Evolutionary conservation across 257 asterid species (phyloP).

Genomic region (Euphrasia confusa): DNA sequence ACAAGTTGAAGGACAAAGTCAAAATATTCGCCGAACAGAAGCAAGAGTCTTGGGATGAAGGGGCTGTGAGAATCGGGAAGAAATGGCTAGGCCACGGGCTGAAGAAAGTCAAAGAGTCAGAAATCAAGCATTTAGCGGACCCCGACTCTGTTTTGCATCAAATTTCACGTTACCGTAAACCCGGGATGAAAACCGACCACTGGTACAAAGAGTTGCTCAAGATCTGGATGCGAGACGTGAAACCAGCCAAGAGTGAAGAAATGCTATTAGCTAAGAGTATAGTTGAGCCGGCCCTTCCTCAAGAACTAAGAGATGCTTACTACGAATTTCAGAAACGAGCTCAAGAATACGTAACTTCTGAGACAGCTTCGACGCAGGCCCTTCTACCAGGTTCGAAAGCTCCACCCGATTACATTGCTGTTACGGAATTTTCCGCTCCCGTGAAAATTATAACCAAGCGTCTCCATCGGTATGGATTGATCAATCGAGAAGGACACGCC

Average conservation of each 20-base stretch:
- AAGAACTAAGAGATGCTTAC: constrained; percentile 61
- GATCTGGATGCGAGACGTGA: constrained; percentile 70
- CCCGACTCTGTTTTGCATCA: constrained; percentile 47
- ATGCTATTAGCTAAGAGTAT: constrained; percentile 48
- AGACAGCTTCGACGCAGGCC: constrained; percentile 68
- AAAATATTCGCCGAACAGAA: constrained; percentile 60
- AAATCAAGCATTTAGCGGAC: constrained; percentile 68
- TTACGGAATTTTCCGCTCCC: constrained; percentile 61
- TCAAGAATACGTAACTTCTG: constrained; percentile 57
- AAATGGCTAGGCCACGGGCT: constrained; percentile 88
- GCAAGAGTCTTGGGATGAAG: constrained; percentile 72
- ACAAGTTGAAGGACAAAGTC: constrained; percentile 79
- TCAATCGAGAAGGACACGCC: constrained; percentile 53
- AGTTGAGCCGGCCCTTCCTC: constrained; percentile 78
- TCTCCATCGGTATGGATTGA: constrained; percentile 72
- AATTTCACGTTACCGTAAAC: constrained; percentile 58
- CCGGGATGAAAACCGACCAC: constrained; percentile 93
- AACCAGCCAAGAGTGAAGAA: constrained; percentile 44
- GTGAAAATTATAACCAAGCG: constrained; percentile 48
- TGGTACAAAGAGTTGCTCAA: constrained; percentile 75
- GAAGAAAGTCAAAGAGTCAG: constrained; percentile 91
- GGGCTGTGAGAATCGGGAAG: constrained; percentile 70
- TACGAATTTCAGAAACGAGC: constrained; percentile 63
- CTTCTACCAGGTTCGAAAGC: constrained; percentile 46
- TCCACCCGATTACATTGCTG: constrained; percentile 24